Conservation (phyloP, 2,329 filamentous ascomycete genomes). For the Aaosphaeria arxii region DNA sequence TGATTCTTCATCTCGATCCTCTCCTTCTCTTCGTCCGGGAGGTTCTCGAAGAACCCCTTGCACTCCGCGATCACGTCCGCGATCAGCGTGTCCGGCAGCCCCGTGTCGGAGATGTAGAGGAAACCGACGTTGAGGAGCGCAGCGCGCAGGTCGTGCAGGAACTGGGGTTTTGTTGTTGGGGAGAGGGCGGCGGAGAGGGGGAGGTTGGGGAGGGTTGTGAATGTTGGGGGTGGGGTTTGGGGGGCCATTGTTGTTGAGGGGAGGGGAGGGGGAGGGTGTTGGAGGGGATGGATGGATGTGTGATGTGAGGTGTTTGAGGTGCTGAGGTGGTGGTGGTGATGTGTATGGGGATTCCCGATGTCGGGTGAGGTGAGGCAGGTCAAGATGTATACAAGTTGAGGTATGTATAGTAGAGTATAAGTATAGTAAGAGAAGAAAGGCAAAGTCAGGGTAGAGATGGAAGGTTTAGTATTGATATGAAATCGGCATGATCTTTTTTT, state of each 20-base stretch:
- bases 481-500: no score
- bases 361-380: not conserved
- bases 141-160: slow-evolving; percentile 68
- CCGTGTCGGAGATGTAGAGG: slow-evolving; percentile 75
- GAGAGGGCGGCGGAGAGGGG: slow-evolving; percentile 67
- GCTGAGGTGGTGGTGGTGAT: not conserved
- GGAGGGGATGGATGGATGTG: not conserved
- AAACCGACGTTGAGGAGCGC: slow-evolving; percentile 86
- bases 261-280: not conserved
- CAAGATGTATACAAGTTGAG: not conserved
- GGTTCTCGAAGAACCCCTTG: slow-evolving; percentile 67
- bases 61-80: slow-evolving; percentile 65
- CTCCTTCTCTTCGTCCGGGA: slow-evolving; percentile 74
- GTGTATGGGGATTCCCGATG: not conserved
- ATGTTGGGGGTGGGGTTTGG: slow-evolving; percentile 40
- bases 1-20: slow-evolving; percentile 51
- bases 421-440: not conserved
- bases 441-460: no score
- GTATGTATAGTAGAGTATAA: not conserved
- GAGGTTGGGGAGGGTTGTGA: slow-evolving; percentile 73
- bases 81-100: slow-evolving; percentile 58
- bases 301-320: not conserved
- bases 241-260: not conserved
- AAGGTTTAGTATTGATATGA: no score
- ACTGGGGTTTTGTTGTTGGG: slow-evolving; percentile 68